Conservation (phyloP, 148 eudicot species). For the Drosera capensis region DNA sequence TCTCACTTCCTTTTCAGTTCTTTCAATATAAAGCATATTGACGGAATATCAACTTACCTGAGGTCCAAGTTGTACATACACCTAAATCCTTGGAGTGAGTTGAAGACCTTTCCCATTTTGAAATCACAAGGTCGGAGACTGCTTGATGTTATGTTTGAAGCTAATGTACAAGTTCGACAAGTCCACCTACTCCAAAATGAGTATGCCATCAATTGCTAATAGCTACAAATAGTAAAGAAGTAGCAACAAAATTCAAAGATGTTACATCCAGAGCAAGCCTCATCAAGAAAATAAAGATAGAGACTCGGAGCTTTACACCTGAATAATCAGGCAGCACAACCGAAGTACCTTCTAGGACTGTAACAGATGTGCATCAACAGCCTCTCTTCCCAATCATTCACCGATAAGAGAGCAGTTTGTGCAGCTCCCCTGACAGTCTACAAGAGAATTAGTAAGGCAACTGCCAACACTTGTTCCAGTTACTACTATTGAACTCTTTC, state of each 20-base stretch:
- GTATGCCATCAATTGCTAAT: not conserved
- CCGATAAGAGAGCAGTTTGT: conserved; percentile 44
- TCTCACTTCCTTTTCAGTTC: not conserved
- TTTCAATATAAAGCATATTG: not conserved
- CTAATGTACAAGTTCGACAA: conserved; percentile 55
- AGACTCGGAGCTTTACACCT: too few species aligned
- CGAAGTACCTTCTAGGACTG: conserved; percentile 79
- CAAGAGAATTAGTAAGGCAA: conserved; percentile 6
- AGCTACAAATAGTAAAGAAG: not conserved
- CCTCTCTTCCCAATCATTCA: conserved; percentile 44
- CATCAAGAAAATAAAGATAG: too few species aligned
- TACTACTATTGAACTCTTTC: too few species aligned
- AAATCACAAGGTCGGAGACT: conserved; percentile 91
- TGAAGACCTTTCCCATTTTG: conserved; percentile 66
- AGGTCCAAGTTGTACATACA: conserved; percentile 59
- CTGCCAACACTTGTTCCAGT: too few species aligned
- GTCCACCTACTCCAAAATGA: conserved; percentile 48
- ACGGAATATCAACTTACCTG: conserved; percentile 30
- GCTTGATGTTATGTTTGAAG: conserved; percentile 76
- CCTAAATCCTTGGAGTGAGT: conserved; percentile 58
- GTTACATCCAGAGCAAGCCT: too few species aligned
- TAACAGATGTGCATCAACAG: conserved; percentile 74
- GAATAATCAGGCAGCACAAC: not conserved
- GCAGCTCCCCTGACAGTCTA: conserved; percentile 80
- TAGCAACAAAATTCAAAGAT: too few species aligned